Percentiles rank a stretch among this genome's conserved stretches.
Evolutionary conservation across 2,329 filamentous ascomycete species (phyloP).

Genomic region (Cucurbitaria berberidis): DNA sequence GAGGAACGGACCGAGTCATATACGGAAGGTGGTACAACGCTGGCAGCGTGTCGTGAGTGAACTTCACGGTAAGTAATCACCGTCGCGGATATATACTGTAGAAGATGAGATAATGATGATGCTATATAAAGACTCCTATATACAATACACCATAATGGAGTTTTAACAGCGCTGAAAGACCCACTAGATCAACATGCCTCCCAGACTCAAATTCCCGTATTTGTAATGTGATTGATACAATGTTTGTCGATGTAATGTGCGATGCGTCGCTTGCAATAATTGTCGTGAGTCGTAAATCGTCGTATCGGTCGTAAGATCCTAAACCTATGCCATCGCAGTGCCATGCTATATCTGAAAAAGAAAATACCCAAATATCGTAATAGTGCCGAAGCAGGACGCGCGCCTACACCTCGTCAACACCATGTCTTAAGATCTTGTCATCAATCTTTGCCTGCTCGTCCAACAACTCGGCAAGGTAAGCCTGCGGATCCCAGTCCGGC

Average conservation of each 20-base stretch:
- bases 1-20: background rate
- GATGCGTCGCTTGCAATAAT: background rate
- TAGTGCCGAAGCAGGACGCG: background rate
- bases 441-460: conserved; percentile 24
- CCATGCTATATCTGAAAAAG: conserved; percentile 10
- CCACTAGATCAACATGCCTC: background rate
- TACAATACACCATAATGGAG: background rate
- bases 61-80: background rate
- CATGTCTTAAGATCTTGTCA: conserved; percentile 14
- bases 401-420: conserved; percentile 24
- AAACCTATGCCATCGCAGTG: background rate
- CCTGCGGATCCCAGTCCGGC: conserved; percentile 44
- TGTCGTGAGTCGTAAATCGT: background rate
- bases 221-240: background rate
- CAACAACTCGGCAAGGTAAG: conserved; percentile 25
- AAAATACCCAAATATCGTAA: background rate
- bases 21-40: too few relatives aligned
- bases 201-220: background rate
- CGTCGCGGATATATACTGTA: background rate
- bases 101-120: background rate
- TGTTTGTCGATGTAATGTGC: background rate
- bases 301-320: conserved; percentile 13
- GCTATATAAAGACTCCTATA: background rate
- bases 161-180: background rate
- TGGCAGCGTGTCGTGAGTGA: background rate